phyloP scores from a whole-genome alignment of 768 basidiomycete genomes.

The Calocera viscosa region DNA sequence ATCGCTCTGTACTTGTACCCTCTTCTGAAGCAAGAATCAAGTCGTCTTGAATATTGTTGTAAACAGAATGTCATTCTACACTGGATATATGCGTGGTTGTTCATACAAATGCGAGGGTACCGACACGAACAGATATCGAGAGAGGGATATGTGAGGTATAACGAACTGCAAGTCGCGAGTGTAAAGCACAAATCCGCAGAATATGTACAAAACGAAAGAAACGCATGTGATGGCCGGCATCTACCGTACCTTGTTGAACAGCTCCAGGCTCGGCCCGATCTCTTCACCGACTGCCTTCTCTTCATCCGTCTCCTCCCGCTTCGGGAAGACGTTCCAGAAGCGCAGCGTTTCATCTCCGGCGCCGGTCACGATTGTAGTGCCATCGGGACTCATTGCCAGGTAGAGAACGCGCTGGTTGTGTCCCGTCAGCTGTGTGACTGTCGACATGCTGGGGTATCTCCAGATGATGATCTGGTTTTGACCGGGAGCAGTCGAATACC shows the following conservation, averaged over 20 bases:
- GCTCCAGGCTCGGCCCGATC: slow-evolving; percentile 9
- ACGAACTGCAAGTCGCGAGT: neutral
- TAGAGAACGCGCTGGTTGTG: slow-evolving; percentile 92
- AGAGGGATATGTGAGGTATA: neutral
- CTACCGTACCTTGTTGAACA: neutral
- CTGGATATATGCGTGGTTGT: neutral
- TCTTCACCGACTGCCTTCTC: slow-evolving; percentile 17
- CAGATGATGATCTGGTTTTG: slow-evolving; percentile 92
- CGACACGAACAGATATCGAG: neutral
- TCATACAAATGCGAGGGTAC: neutral
- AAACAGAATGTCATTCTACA: neutral
- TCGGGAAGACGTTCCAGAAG: slow-evolving; percentile 94
- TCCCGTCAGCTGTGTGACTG: slow-evolving; percentile 88
- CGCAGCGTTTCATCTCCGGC: slow-evolving; percentile 94
- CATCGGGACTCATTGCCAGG: slow-evolving; percentile 94
- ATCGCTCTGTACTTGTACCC: too few species aligned
- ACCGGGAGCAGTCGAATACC: slow-evolving; percentile 83
- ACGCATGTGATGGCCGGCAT: neutral
- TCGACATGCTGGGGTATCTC: slow-evolving; percentile 81
- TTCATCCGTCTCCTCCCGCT: slow-evolving; percentile 19
- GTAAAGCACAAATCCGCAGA: neutral
- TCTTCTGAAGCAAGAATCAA: too few species aligned
- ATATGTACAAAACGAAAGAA: neutral
- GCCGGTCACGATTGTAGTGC: slow-evolving; percentile 95
- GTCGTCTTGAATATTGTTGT: neutral